Evolutionary conservation across 2,329 filamentous ascomycete genomes (phyloP), one percentile per base, ranked within the genome.

Genomic region (Trichoderma harzianum): DNA sequence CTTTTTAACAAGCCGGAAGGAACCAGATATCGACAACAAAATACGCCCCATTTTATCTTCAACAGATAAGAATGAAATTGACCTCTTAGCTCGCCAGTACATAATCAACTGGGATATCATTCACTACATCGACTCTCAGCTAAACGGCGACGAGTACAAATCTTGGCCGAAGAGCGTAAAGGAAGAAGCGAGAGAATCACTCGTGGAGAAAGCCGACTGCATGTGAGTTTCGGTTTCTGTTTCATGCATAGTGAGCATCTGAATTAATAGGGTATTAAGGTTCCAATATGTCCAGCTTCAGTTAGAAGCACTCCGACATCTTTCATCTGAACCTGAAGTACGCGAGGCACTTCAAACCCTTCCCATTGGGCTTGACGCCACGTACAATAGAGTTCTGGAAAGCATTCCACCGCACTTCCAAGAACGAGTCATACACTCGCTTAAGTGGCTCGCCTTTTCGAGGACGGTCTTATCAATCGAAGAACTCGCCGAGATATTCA

Each of bases 171-270:
- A 21, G 11, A 53, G 21, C 11, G 1, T 53, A 14, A 53, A 53
- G 5, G 47, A 53, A 0, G 47, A 53, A 53, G 11, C 47, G 5
- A 53, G 47, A 53, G 21, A 24, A 1, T 14, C 11, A 7, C 47
- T 53, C 21, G 21, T 53, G 1, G 5, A 7, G 47, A 53, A 24
- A 24, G 47, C 47, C 2, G 47, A 53, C 11, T 53, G 47, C 47
- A 53, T 53, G 47, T 51, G 3, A 51, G 47, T 51, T 24, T 51
- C n/a, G 5, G 11, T 1, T 24, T 14, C 5, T 3, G 1, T 5
- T 51, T 3, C 21, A 3, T 14, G 0, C 4, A 7, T 24, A 14
- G 2, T 1, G 5, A 11, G 14, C 0, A 14, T 7, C 0, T 12
- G 1, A 24, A 51, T 51, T 51, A 12, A 51, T 24, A 21, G n/a